Conservation (phyloP, 352 stramenopile species). For the Globisporangium spinosum region DNA sequence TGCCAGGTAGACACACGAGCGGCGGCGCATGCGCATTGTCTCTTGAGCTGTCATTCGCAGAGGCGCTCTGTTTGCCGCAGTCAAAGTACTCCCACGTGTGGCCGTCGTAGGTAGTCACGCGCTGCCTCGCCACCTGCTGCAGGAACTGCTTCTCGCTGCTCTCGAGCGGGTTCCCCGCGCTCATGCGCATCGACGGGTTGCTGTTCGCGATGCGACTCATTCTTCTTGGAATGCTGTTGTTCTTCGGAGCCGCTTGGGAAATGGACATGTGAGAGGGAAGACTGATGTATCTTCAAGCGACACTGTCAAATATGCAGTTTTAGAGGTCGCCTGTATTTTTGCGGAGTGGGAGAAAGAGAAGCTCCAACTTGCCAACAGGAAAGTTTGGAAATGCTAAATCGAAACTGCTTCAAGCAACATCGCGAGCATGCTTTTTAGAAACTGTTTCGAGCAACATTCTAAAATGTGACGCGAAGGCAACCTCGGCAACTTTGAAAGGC, state of each 20-base stretch:
- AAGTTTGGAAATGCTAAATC: too few relatives aligned
- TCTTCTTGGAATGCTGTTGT: neutral
- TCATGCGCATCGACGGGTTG: conserved; percentile 12
- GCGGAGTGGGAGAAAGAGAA: too few relatives aligned
- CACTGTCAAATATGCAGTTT: too few relatives aligned
- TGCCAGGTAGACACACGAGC: conserved; percentile 64
- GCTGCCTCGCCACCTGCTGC: conserved; percentile 55
- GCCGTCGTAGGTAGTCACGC: conserved; percentile 72
- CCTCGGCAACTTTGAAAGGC: neutral
- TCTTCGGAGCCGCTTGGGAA: neutral
- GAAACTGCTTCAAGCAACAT: too few relatives aligned
- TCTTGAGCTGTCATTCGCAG: neutral
- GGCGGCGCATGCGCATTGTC: conserved; percentile 20
- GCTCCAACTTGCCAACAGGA: too few relatives aligned
- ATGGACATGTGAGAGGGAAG: neutral
- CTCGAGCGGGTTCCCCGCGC: conserved; percentile 15
- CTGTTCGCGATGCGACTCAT: conserved; percentile 22
- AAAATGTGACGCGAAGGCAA: conserved; percentile 6
- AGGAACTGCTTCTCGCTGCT: conserved; percentile 53
- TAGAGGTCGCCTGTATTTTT: too few relatives aligned
- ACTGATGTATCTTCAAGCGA: conserved; percentile 4
- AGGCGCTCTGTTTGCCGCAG: conserved; percentile 34
- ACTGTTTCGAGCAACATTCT: neutral
- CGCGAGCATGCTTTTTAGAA: too few relatives aligned
- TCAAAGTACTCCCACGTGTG: conserved; percentile 81